Conservation (phyloP, 225 moss, liverwort and hornwort species). For the Climacium dendroides region DNA sequence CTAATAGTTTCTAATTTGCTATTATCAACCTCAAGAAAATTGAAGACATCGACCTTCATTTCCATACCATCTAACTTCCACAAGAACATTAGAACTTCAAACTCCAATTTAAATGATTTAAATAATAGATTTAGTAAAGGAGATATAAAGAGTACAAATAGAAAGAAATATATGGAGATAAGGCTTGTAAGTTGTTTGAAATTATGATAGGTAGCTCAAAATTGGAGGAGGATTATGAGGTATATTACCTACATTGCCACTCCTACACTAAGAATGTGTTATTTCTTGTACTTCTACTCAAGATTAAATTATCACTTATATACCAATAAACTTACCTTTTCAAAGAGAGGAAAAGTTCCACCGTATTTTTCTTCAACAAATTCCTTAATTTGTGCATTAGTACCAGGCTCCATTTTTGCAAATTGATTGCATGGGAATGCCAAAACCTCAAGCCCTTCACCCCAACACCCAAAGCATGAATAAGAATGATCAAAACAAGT, state of each 20-base stretch:
- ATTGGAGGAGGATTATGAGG: not conserved
- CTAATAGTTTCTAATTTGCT: not conserved
- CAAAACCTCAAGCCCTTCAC: constrained; percentile 35
- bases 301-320: not conserved
- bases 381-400: constrained; percentile 2
- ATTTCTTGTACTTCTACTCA: not conserved
- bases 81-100: accelerated
- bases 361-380: constrained; percentile 8
- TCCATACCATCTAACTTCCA: accelerated
- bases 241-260: too few relatives aligned
- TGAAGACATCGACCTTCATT: not conserved
- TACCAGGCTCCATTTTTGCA: constrained; percentile 18
- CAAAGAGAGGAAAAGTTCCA: constrained; percentile 15
- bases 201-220: not conserved
- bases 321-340: not conserved
- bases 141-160: not conserved
- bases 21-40: not conserved
- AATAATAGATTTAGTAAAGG: not conserved
- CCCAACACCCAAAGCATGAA: not conserved
- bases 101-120: too few relatives aligned
- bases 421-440: constrained; percentile 49
- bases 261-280: not conserved
- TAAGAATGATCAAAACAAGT: not conserved
- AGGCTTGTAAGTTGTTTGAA: not conserved
- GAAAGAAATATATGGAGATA: too few relatives aligned